Conservation (phyloP, 116 monocot genomes). For the Posidonia oceanica region DNA sequence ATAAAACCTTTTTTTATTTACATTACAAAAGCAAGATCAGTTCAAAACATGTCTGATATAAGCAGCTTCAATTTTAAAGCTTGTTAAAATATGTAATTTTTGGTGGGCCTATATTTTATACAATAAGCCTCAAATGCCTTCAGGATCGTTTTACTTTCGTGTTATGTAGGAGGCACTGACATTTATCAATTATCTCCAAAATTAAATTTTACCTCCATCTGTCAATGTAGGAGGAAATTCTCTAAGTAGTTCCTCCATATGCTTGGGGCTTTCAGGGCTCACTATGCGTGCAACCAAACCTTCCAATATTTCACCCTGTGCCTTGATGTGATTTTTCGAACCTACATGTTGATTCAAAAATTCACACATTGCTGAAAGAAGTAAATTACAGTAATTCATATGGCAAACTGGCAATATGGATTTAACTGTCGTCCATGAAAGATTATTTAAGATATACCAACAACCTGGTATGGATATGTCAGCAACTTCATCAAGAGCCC, state of each 20-base stretch:
- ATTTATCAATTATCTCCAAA: background rate
- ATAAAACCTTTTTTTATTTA: too few species aligned
- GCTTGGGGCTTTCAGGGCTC: conserved; percentile 61
- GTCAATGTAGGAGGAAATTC: conserved; percentile 43
- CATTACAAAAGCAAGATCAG: too few species aligned
- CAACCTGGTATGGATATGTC: conserved; percentile 93
- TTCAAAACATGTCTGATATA: too few species aligned
- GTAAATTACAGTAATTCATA: background rate
- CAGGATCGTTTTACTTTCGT: too few species aligned
- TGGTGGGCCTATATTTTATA: too few species aligned
- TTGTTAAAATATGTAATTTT: too few species aligned
- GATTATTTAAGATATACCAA: background rate
- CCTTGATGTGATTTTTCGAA: conserved; percentile 82
- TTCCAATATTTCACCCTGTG: conserved; percentile 97
- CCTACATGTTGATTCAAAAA: conserved; percentile 30
- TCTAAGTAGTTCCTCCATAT: conserved; percentile 64
- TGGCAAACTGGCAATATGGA: background rate
- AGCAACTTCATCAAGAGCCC: conserved; percentile 89
- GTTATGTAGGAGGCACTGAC: too few species aligned
- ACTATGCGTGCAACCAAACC: conserved; percentile 97
- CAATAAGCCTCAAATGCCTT: too few species aligned
- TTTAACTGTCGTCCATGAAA: background rate
- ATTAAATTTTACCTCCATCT: conserved; percentile 33
- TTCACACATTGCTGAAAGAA: background rate
- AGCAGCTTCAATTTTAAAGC: too few species aligned